These are phyloP conservation scores for Ramularia endophylla DNA, from an alignment of 2,329 filamentous ascomycete genomes.

Conservation along the genomic window DNA sequence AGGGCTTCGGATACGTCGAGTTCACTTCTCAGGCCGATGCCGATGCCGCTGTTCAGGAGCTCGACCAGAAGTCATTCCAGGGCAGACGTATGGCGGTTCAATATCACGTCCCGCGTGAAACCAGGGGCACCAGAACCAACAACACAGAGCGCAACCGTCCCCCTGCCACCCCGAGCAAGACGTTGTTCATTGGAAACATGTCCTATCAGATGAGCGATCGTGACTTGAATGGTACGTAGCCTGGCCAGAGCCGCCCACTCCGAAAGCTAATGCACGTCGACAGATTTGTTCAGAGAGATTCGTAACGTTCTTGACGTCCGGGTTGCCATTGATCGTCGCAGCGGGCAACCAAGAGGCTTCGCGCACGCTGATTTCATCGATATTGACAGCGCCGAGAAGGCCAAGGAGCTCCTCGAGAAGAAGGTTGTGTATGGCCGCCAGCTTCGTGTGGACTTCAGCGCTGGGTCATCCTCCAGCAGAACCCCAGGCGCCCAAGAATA, in stretches of 20 bases:
- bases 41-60: slow-evolving; percentile 49
- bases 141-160: no score
- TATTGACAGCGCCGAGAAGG: slow-evolving; percentile 58
- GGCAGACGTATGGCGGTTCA: slow-evolving; percentile 60
- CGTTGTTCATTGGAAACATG: slow-evolving; percentile 79
- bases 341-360: slow-evolving; percentile 76
- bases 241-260: background rate
- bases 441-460: slow-evolving; percentile 58
- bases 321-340: slow-evolving; percentile 74
- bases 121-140: background rate
- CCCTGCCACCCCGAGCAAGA: slow-evolving; percentile 52
- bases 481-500: no score
- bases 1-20: slow-evolving; percentile 64
- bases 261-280: background rate
- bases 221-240: slow-evolving; percentile 58
- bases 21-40: slow-evolving; percentile 52
- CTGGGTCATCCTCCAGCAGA: no score
- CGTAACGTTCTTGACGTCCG: slow-evolving; percentile 68
- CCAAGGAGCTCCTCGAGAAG: slow-evolving; percentile 49
- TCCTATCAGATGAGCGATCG: slow-evolving; percentile 79
- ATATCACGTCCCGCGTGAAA: slow-evolving; percentile 39
- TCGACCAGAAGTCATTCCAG: slow-evolving; percentile 56
- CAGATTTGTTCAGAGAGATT: slow-evolving; percentile 63
- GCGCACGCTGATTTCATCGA: slow-evolving; percentile 76
- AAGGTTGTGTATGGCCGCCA: slow-evolving; percentile 60